phyloP scores from a whole-genome alignment of 148 eudicot species.

The Amaranthus hypochondriacus region DNA sequence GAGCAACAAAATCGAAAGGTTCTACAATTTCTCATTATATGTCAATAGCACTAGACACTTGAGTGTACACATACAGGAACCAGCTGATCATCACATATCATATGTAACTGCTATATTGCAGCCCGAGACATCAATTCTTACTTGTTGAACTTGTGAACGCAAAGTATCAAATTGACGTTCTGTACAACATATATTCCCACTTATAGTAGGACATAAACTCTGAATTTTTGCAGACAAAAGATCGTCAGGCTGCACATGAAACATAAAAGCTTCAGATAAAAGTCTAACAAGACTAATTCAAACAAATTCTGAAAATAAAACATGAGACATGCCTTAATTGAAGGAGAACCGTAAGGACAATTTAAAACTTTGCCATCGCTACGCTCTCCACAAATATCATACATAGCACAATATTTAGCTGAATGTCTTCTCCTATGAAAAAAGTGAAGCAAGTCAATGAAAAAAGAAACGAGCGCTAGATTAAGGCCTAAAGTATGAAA shows the following conservation, averaged over 20 bases:
- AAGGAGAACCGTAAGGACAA: conserved; percentile 54
- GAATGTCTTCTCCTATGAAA: conserved; percentile 47
- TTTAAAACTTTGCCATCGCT: conserved; percentile 57
- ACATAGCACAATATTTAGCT: conserved; percentile 61
- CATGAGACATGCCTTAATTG: conserved; percentile 42
- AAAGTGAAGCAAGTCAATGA: conserved; percentile 17
- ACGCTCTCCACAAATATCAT: conserved; percentile 65
- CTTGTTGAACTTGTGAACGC: conserved; percentile 66
- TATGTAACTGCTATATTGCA: conserved; percentile 1
- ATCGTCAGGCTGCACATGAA: conserved; percentile 54
- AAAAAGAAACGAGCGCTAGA: too few species aligned
- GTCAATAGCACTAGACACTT: background rate
- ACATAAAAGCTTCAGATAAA: conserved; percentile 4
- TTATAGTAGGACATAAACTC: conserved; percentile 62
- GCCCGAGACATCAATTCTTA: conserved; percentile 22
- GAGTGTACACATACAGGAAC: background rate
- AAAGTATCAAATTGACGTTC: conserved; percentile 59
- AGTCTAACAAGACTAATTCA: background rate
- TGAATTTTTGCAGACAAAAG: conserved; percentile 61
- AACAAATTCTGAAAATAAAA: conserved; percentile 3
- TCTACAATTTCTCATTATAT: background rate
- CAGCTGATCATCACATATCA: background rate
- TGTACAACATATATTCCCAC: conserved; percentile 62
- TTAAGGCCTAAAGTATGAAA: too few species aligned
- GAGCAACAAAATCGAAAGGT: background rate